Conservation (phyloP, 2,329 filamentous ascomycete species). For the Neofusicoccum laricinum region DNA sequence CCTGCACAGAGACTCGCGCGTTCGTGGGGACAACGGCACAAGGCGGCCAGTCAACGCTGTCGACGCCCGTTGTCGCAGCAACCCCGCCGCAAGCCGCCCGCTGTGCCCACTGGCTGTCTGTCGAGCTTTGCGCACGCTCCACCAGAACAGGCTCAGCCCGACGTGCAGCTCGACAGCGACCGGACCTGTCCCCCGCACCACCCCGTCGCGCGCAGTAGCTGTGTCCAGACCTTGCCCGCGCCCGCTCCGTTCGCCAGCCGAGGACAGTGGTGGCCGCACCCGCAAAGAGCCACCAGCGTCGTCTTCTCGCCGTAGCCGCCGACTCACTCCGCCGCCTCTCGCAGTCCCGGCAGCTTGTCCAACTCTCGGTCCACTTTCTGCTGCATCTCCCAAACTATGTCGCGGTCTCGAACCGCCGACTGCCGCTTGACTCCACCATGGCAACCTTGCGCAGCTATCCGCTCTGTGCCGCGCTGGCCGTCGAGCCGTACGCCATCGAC, state of each 20-base stretch:
- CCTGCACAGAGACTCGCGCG: neutral
- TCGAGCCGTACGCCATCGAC: neutral
- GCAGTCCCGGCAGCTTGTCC: neutral
- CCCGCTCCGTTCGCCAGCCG: neutral
- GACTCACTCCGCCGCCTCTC: neutral
- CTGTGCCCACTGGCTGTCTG: no score
- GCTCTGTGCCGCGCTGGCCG: neutral
- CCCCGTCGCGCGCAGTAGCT: neutral
- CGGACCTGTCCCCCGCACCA: neutral
- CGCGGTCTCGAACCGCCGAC: conserved; percentile 1
- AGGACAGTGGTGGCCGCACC: no score
- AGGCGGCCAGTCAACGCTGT: neutral
- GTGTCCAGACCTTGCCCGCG: neutral
- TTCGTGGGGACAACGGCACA: neutral
- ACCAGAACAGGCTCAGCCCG: neutral
- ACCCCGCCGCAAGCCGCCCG: neutral
- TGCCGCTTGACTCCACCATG: neutral
- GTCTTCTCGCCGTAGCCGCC: neutral
- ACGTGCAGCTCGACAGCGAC: neutral
- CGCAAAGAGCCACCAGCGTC: no score
- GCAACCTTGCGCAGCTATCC: neutral
- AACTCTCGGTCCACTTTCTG: neutral
- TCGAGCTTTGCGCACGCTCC: neutral
- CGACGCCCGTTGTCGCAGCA: neutral
- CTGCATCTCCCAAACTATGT: neutral